Conservation (phyloP, 345 rosid genomes). For the Sonneratia caseolaris region DNA sequence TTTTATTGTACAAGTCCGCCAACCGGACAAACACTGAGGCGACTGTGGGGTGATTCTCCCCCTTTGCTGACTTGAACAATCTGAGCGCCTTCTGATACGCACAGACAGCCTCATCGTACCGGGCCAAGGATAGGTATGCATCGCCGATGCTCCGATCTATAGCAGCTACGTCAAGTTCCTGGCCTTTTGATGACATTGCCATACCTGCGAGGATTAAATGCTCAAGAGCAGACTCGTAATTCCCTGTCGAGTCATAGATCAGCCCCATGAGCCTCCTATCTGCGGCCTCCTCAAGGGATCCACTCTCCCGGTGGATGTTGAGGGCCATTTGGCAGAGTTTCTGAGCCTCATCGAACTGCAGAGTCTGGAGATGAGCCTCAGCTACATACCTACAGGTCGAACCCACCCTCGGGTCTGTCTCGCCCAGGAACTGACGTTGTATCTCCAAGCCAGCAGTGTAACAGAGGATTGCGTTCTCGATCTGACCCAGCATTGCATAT, state of each 20-base stretch:
- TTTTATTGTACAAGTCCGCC: constrained; percentile 76
- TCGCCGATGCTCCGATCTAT: constrained; percentile 91
- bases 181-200: constrained; percentile 69
- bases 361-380: constrained; percentile 82
- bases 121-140: constrained; percentile 67
- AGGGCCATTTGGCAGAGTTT: constrained; percentile 75
- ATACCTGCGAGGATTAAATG: constrained; percentile 78
- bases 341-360: constrained; percentile 76
- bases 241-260: constrained; percentile 64
- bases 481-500: constrained; percentile 71
- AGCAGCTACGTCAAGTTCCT: constrained; percentile 59
- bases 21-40: constrained; percentile 80
- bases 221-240: constrained; percentile 77
- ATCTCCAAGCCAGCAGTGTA: constrained; percentile 90
- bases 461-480: constrained; percentile 65
- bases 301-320: constrained; percentile 58
- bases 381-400: constrained; percentile 80
- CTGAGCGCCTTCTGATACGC: constrained; percentile 83
- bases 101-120: constrained; percentile 79
- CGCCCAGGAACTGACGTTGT: constrained; percentile 81
- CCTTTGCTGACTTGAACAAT: constrained; percentile 61
- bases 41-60: constrained; percentile 73
- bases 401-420: constrained; percentile 57
- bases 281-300: constrained; percentile 62
- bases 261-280: constrained; percentile 88